Conservation (phyloP, 176 grass and related monocot genomes). For the Oryza australiensis region DNA sequence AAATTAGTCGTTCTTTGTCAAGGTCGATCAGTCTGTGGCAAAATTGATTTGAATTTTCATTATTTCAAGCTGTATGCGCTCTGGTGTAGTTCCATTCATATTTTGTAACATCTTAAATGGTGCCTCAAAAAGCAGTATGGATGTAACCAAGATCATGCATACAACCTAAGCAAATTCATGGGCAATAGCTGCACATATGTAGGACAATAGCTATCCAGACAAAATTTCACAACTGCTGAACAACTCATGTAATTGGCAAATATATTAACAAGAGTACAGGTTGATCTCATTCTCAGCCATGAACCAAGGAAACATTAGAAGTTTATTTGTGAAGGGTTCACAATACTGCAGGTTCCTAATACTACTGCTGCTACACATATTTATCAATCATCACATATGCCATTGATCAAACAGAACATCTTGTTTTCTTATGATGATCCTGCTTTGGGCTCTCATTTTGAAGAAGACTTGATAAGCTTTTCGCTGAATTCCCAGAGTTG, state of each 20-base stretch:
- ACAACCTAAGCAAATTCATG: neutral
- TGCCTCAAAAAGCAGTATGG: neutral
- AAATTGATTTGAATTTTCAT: too few relatives aligned
- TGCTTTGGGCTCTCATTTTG: slow-evolving; percentile 40
- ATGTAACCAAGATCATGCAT: neutral
- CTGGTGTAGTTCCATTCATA: too few relatives aligned
- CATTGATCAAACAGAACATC: neutral
- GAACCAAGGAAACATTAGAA: neutral
- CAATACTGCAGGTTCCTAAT: slow-evolving; percentile 17
- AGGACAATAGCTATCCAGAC: neutral
- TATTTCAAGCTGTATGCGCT: too few relatives aligned
- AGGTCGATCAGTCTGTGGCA: too few relatives aligned
- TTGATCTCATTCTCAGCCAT: neutral
- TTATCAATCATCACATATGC: slow-evolving; percentile 11
- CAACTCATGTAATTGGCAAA: neutral
- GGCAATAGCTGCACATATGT: neutral
- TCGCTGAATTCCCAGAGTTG: slow-evolving; percentile 80
- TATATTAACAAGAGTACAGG: slow-evolving; percentile 33
- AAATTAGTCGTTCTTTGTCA: too few relatives aligned
- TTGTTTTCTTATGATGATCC: slow-evolving; percentile 5
- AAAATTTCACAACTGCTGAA: neutral
- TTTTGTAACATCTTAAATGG: neutral
- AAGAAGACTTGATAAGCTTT: slow-evolving; percentile 61
- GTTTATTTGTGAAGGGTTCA: slow-evolving; percentile 35
- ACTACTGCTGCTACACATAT: slow-evolving; percentile 25